Conservation (phyloP, 2,329 filamentous ascomycete genomes). For the Pestalotiopsis sp. region DNA sequence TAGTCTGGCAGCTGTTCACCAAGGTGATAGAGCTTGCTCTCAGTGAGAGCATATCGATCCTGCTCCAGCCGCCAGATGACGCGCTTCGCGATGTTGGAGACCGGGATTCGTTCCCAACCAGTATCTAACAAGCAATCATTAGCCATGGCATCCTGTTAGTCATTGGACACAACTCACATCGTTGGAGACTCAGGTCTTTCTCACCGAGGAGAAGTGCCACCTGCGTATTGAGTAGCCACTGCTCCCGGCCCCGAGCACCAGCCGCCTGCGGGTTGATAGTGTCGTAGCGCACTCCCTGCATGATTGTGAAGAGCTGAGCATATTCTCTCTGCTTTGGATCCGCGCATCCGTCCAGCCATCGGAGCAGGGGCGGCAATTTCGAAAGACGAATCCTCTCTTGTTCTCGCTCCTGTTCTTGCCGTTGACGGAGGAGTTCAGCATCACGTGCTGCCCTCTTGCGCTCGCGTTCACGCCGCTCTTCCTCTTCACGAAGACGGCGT, state of each 20-base stretch:
- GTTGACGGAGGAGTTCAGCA: conserved; percentile 50
- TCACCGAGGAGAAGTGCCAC: conserved; percentile 64
- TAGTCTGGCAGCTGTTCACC: conserved; percentile 53
- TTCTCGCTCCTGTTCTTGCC: conserved; percentile 58
- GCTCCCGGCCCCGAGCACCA: conserved; percentile 58
- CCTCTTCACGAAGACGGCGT: conserved; percentile 50
- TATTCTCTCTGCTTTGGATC: conserved; percentile 52
- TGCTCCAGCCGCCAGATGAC: conserved; percentile 61
- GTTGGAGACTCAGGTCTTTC: conserved; percentile 60
- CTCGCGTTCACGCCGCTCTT: conserved; percentile 51
- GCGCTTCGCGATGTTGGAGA: conserved; percentile 54
- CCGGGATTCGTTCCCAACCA: conserved; percentile 57
- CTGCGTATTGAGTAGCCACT: conserved; percentile 66
- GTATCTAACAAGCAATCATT: conserved; percentile 43
- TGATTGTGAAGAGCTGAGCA: conserved; percentile 54
- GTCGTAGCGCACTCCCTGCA: conserved; percentile 64
- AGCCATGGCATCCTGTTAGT: background rate
- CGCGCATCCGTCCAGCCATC: conserved; percentile 56
- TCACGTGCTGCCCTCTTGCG: conserved; percentile 45
- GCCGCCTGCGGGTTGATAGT: conserved; percentile 57
- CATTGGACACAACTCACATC: conserved; percentile 48
- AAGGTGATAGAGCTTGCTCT: conserved; percentile 50
- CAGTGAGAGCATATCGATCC: conserved; percentile 55
- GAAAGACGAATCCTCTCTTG: conserved; percentile 54
- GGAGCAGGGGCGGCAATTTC: conserved; percentile 59